Evolutionary conservation across 2,329 filamentous ascomycete species (phyloP).

Genomic region (Pseudopyrenochaeta lycopersici): DNA sequence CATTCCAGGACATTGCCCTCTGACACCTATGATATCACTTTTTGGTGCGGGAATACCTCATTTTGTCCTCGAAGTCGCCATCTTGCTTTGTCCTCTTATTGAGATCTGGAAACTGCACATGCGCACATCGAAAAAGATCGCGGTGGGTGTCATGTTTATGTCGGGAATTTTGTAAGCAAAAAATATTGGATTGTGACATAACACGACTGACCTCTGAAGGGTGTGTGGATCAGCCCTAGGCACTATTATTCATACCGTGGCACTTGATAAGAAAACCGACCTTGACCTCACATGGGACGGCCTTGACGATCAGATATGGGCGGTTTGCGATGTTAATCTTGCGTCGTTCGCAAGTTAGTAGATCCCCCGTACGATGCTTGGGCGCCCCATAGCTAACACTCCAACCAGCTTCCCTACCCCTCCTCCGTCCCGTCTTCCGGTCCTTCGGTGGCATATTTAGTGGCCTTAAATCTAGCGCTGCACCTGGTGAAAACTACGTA

Average conservation of each 20-base stretch:
- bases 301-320: slow-evolving; percentile 33
- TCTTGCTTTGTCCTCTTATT: slow-evolving; percentile 28
- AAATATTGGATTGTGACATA: background rate
- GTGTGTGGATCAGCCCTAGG: slow-evolving; percentile 30
- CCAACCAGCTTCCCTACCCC: slow-evolving; percentile 24
- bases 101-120: slow-evolving; percentile 29
- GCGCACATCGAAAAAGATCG: slow-evolving; percentile 22
- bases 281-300: slow-evolving; percentile 32
- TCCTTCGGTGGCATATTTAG: slow-evolving; percentile 21
- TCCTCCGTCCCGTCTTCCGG: slow-evolving; percentile 29
- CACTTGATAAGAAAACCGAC: slow-evolving; percentile 16
- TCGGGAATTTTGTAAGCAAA: slow-evolving; percentile 19
- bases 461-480: slow-evolving; percentile 5
- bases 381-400: background rate
- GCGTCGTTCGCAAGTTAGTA: slow-evolving; percentile 29
- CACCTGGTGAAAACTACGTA: slow-evolving; percentile 2
- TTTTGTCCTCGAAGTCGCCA: slow-evolving; percentile 31
- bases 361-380: background rate
- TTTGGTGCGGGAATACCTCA: slow-evolving; percentile 27
- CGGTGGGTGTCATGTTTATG: slow-evolving; percentile 28
- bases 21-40: slow-evolving; percentile 29
- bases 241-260: slow-evolving; percentile 25
- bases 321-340: slow-evolving; percentile 35
- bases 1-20: slow-evolving; percentile 19
- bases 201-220: background rate